Base-by-base conservation (phyloP, 2,329 filamentous ascomycete species). In the Diaporthe citri region DNA sequence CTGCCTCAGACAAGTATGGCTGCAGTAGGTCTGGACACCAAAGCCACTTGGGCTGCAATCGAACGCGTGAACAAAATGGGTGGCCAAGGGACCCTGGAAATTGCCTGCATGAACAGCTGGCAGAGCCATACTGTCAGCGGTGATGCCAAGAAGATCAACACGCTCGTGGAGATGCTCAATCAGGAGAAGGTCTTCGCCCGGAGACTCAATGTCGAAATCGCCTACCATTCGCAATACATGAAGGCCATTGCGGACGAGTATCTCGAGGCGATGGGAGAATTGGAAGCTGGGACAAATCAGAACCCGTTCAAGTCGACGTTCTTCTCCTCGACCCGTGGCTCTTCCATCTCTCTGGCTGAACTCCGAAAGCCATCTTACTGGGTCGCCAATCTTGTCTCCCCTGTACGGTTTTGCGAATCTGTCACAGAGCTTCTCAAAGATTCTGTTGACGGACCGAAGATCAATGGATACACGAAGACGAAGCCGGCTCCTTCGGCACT, bases 201-300 rank as follows among this genome's bases (percentile, higher is more conserved):
- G 28, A 77, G 77, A 64, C 79, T 84, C 25, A 76, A 77, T 36
- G 81, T 84, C 9, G 78, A 79, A 51, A 79, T 78, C 15, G 83
- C 83, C 17, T 83, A 83, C 75, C 83, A 84, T 75, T 84, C 83
- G 3, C 79, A 80, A 55, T 79, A 80, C 43, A 84, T 82, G 79
- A 72, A 51, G 34, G 72, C 75, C 0, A 72, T 77, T 1, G 77
- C 77, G 39, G 75, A 77, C 9, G 76, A 75, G 12, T 81, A 81
- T 72, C 76, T 77, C 20, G 62, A 64, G 34, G 55, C 74, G 2
- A 77, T 80, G 39, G 77, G 76, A 17, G 71, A 75, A 25, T 73
- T 79, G 48, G 46, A 77, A 31, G 55, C 59, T 48, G 75, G 73
- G 20, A 59, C 9, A 36, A 59, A 22, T 31, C 51, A 28, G 34